Conservation (phyloP, 495 filamentous ascomycete species). For the Aspergillus steynii region DNA sequence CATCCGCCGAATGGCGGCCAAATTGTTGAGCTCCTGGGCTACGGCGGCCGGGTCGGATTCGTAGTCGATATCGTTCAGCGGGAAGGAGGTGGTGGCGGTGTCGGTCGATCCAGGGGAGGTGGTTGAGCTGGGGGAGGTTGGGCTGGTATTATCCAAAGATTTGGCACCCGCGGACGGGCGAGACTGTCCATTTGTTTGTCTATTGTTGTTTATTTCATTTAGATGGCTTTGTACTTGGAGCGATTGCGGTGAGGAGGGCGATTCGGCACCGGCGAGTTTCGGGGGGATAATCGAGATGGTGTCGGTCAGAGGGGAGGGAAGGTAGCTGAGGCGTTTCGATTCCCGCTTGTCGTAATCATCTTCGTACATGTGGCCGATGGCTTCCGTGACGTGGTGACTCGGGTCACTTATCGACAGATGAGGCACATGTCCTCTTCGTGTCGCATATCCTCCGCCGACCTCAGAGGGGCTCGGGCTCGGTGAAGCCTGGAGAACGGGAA, state of each 20-base stretch:
- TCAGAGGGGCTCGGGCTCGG: constrained; percentile 52
- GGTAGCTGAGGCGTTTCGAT: constrained; percentile 64
- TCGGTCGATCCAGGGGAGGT: constrained; percentile 56
- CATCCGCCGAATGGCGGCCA: constrained; percentile 94
- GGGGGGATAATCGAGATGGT: constrained; percentile 47
- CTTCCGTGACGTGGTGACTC: constrained; percentile 96
- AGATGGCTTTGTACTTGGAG: constrained; percentile 32
- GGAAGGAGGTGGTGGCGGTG: constrained; percentile 73
- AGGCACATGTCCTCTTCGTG: constrained; percentile 62
- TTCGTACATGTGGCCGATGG: constrained; percentile 94
- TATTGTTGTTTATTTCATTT: constrained; percentile 20
- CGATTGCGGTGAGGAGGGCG: constrained; percentile 39
- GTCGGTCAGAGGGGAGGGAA: constrained; percentile 53
- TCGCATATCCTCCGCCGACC: constrained; percentile 53
- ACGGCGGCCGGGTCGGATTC: constrained; percentile 88
- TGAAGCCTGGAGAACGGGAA: constrained; percentile 44
- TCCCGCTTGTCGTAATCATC: constrained; percentile 71
- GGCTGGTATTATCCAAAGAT: constrained; percentile 49
- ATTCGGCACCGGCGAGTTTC: constrained; percentile 47
- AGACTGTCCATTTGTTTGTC: constrained; percentile 43
- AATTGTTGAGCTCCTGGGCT: constrained; percentile 90
- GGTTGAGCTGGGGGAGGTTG: constrained; percentile 60
- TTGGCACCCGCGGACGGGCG: constrained; percentile 40
- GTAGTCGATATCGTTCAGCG: constrained; percentile 89
- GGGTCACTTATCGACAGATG: constrained; percentile 74